These are phyloP conservation scores for Haplographium delicatum DNA, from an alignment of 495 filamentous ascomycete species.

Conservation along the genomic window DNA sequence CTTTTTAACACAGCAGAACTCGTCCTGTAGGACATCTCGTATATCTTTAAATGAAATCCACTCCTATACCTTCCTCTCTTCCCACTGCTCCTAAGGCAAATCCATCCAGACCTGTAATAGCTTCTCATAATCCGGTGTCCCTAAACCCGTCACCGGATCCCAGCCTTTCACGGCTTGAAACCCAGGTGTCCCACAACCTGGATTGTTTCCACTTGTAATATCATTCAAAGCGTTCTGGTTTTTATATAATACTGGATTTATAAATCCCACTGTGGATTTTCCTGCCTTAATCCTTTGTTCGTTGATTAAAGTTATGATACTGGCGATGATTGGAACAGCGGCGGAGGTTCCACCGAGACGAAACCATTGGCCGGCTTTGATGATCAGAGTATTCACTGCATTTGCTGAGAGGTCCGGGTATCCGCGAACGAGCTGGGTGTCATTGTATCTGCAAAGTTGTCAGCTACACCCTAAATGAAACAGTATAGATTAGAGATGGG, in stretches of 20 bases:
- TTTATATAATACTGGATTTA: conserved; percentile 47
- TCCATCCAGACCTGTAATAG: conserved; percentile 40
- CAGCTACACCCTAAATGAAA: too few species aligned
- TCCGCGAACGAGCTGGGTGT: conserved; percentile 33
- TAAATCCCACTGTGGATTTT: conserved; percentile 45
- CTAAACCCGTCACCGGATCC: conserved; percentile 57
- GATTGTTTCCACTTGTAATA: conserved; percentile 41
- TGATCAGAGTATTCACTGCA: conserved; percentile 23
- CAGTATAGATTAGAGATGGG: too few species aligned
- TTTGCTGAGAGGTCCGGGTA: conserved; percentile 32
- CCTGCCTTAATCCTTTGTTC: conserved; percentile 39
- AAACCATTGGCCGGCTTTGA: conserved; percentile 15
- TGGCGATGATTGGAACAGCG: conserved; percentile 31
- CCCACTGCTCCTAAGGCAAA: too few species aligned
- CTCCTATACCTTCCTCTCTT: too few species aligned
- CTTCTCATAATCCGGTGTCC: conserved; percentile 49
- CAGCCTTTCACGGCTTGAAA: conserved; percentile 50
- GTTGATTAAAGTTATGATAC: conserved; percentile 40
- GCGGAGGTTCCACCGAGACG: conserved; percentile 36
- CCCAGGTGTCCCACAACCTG: conserved; percentile 42
- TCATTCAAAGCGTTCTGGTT: conserved; percentile 43
- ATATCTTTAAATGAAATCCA: too few species aligned
- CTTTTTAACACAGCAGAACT: too few species aligned
- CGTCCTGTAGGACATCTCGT: too few species aligned
- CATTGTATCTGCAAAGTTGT: conserved; percentile 11